phyloP scores from a whole-genome alignment of 2,329 filamentous ascomycete species.

The Ascochyta clinopodiicola region DNA sequence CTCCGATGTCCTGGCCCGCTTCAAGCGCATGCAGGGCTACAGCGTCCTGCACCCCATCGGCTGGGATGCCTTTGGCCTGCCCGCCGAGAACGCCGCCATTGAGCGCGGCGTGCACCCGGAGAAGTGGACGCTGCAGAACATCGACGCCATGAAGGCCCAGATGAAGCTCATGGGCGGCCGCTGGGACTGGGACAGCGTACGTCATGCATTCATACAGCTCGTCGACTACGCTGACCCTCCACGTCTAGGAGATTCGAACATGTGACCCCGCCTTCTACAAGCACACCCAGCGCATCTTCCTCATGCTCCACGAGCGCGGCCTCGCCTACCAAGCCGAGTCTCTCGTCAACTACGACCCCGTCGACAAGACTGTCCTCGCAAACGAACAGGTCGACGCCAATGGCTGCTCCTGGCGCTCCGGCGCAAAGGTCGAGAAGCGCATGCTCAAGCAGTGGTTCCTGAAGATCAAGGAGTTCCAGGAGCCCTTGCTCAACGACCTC shows the following conservation, averaged over 20 bases:
- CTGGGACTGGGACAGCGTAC: constrained; percentile 83
- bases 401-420: constrained; percentile 85
- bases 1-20: constrained; percentile 82
- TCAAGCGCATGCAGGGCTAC: constrained; percentile 74
- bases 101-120: constrained; percentile 80
- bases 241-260: constrained; percentile 76
- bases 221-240: constrained; percentile 11
- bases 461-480: constrained; percentile 79
- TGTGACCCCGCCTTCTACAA: constrained; percentile 87
- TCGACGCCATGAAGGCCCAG: constrained; percentile 83
- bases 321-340: constrained; percentile 85
- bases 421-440: constrained; percentile 80
- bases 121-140: constrained; percentile 81
- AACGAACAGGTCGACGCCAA: constrained; percentile 93
- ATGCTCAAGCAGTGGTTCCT: constrained; percentile 90
- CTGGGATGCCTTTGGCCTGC: constrained; percentile 91
- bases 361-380: constrained; percentile 87
- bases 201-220: background rate
- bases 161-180: constrained; percentile 77
- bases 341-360: constrained; percentile 87
- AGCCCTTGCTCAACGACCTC: constrained; percentile 74
- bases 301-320: constrained; percentile 74
- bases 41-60: constrained; percentile 88
- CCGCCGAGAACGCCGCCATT: constrained; percentile 89
- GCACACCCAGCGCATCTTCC: constrained; percentile 85